These are phyloP conservation scores for Aegilops speltoides DNA, from an alignment of 176 grass and related monocot genomes.

Conservation along the genomic window DNA sequence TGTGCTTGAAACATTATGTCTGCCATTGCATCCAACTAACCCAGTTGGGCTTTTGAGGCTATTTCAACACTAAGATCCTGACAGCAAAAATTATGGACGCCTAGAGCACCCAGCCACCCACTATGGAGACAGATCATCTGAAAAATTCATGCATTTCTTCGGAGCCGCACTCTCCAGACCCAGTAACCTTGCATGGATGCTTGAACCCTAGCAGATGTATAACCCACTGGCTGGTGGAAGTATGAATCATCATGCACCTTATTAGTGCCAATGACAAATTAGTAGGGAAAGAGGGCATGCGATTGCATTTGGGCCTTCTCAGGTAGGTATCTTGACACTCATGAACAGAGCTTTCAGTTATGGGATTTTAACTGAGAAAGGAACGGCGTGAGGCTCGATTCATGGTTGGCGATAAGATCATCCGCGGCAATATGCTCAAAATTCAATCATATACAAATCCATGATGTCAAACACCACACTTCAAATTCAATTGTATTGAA, in stretches of 20 bases:
- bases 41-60: no score
- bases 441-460: no score
- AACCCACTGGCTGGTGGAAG: no score
- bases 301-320: background rate
- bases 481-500: no score
- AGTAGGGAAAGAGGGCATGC: background rate
- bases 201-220: background rate
- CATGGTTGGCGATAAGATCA: background rate
- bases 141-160: background rate
- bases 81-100: background rate
- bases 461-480: no score
- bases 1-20: no score
- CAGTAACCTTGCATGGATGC: background rate
- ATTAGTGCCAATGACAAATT: background rate
- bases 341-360: background rate
- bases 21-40: no score
- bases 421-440: no score
- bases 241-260: background rate
- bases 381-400: background rate
- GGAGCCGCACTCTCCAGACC: constrained; percentile 14
- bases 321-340: background rate
- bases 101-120: background rate
- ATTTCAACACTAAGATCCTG: no score
- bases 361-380: constrained; percentile 5
- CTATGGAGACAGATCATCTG: background rate